Base-by-base conservation (phyloP, 257 asterid genomes). In the Petunia axillaris region DNA sequence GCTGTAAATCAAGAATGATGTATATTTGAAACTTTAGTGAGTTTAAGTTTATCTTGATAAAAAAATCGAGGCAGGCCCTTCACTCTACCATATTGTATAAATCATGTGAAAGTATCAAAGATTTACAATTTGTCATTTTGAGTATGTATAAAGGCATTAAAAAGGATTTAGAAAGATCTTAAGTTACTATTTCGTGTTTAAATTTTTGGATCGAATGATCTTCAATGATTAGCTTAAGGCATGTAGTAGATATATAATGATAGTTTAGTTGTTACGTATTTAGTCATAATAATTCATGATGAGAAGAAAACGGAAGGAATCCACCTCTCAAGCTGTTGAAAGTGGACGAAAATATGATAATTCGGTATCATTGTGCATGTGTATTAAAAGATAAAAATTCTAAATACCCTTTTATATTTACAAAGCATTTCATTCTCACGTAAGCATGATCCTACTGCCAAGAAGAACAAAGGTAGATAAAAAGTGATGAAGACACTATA, bases 271-370 rank as follows among this genome's bases (percentile, higher is more conserved):
- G 55, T n/a, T 71, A 11, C 11, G 16, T 70, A 40, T 58, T 8
- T 46, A 10, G 43, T 71, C 10, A 25, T 71, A 71, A 71, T 71
- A 48, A 71, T 71, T 71, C 3, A n/a, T 8, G 5, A 2, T 48
- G 59, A 71, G 44, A 71, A 71, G 39, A 71, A 46, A 2, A 10
- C 4, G 5, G 59, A 10, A 9, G 44, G 43, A 84, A 87, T 82
- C 83, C 83, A 80, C 82, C 86, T 85, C 85, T 87, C 84, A 90
- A 85, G 86, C 76, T 79, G 85, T 79, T 85, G 86, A 52, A 82
- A 86, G 91, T 91, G 93, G 91, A 82, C 60, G 88, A 46, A 87
- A 85, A 79, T 81, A 80, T 86, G 78, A 85, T 84, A 81, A 75
- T 43, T 78, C 85, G 89, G 86, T 70, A 87, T 91, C 85, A 89